These are phyloP conservation scores for Davidsoniella eucalypti DNA, from an alignment of 2,329 filamentous ascomycete genomes.

Conservation along the genomic window DNA sequence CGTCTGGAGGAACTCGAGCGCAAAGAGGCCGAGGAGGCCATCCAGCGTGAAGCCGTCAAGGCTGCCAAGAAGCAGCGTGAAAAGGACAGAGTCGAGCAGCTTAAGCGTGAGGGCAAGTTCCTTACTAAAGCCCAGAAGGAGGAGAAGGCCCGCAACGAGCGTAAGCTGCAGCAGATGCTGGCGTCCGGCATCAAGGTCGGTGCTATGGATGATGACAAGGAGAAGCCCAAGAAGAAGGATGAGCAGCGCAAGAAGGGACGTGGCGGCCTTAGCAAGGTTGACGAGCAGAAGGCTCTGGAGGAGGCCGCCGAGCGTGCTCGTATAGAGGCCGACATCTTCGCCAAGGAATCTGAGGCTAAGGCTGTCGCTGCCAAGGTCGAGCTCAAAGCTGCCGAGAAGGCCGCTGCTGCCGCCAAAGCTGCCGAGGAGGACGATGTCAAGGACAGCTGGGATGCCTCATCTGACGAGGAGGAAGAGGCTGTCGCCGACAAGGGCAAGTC, in stretches of 20 bases:
- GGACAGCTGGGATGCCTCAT: constrained; percentile 87
- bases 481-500: constrained; percentile 23
- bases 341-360: constrained; percentile 45
- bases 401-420: constrained; percentile 35
- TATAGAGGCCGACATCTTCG: constrained; percentile 48
- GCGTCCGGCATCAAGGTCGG: constrained; percentile 61
- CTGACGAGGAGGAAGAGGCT: constrained; percentile 46
- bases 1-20: constrained; percentile 50
- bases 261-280: constrained; percentile 23
- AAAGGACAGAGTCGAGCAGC: constrained; percentile 70
- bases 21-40: constrained; percentile 47
- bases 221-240: constrained; percentile 51
- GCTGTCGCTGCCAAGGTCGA: constrained; percentile 40
- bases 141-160: constrained; percentile 61
- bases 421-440: constrained; percentile 69
- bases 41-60: constrained; percentile 55
- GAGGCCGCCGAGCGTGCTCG: constrained; percentile 61
- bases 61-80: constrained; percentile 71
- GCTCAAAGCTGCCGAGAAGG: constrained; percentile 36
- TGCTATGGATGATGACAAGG: constrained; percentile 32
- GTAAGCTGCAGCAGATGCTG: constrained; percentile 72
- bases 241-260: constrained; percentile 70
- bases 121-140: constrained; percentile 75
- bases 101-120: constrained; percentile 78
- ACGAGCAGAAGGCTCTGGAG: constrained; percentile 63